Evolutionary conservation across 1,139 yeast species (phyloP), one percentile per base, ranked within the genome.

Genomic region (Schwanniomyces etchellsii): DNA sequence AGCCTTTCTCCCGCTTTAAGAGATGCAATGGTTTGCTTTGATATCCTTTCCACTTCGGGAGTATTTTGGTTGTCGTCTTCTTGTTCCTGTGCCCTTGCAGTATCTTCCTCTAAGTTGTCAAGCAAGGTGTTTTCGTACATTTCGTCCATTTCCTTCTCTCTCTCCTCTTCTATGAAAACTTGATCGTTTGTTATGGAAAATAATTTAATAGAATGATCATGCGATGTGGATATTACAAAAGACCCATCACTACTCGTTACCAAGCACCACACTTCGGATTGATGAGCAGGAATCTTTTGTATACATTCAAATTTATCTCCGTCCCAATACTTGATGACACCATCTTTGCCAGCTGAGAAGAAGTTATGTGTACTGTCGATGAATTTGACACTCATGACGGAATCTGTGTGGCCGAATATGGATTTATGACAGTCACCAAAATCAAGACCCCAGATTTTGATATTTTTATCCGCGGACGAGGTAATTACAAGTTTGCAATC

Each of bases 371-470:
- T 70, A 12, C 78, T 81, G 2, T 95, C 93, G 37, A 88, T 73
- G 49, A 91, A 91, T 37, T 64, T 74, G 21, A 89, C 96, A 43
- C 74, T 72, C 95, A 91, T 85, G 37, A 91, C 83, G 4, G 95
- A 81, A 54, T 91, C 99, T 50, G 88, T 95, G 51, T 91, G 99
- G 1, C 95, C 99, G 55, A 93, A 91, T 20, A 91, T 77, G 3
- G 97, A 89, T 54, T 81, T 82, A 57, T 91, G 98, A 64, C 98
- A 91, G 57, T 91, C 99, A 57, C 99, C 99, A 55, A 91, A 91
- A 55, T 91, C 98, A 37, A 93, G 64, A 29, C 99, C 99, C 99
- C 99, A 91, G 35, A 91, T 82, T 56, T 93, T 88, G 50, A 91
- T 85, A 57, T 91, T 91, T 57, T 91, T 91, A 59, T 91, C 99